phyloP scores from a whole-genome alignment of 805 yeast genomes.

The Ogataea neopini region DNA sequence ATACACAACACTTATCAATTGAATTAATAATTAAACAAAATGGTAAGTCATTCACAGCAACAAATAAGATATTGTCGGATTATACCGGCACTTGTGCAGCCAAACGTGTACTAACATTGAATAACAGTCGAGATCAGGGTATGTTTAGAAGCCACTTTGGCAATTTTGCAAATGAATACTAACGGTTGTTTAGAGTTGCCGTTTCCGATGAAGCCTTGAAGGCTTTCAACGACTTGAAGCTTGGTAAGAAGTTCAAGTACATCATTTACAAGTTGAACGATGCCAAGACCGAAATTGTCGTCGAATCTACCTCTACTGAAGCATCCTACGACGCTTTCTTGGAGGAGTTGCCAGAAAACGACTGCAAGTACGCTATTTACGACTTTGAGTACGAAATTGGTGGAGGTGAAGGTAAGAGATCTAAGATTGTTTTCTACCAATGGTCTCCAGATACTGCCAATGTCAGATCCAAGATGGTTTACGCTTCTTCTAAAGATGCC shows the following conservation, averaged over 20 bases:
- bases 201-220: constrained; percentile 84
- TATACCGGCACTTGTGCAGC: neutral
- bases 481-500: constrained; percentile 98
- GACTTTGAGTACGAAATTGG: constrained; percentile 94
- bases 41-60: neutral
- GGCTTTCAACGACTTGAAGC: constrained; percentile 94
- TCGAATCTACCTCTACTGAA: constrained; percentile 77
- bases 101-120: constrained; percentile 8
- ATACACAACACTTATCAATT: neutral
- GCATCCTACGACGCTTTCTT: constrained; percentile 81
- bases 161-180: constrained; percentile 10
- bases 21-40: neutral
- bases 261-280: constrained; percentile 81
- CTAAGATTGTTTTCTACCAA: constrained; percentile 69
- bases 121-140: constrained; percentile 38
- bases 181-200: constrained; percentile 57
- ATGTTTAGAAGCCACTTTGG: constrained; percentile 17
- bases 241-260: constrained; percentile 87
- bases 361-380: constrained; percentile 94
- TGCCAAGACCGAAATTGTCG: constrained; percentile 85
- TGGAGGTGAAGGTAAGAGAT: constrained; percentile 88
- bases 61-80: neutral
- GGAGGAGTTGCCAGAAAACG: constrained; percentile 89
- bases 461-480: constrained; percentile 94
- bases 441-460: constrained; percentile 99